Evolutionary conservation across 2,329 filamentous ascomycete species (phyloP), one percentile per base, ranked within the genome.

Genomic region (Phialophora verrucosa): DNA sequence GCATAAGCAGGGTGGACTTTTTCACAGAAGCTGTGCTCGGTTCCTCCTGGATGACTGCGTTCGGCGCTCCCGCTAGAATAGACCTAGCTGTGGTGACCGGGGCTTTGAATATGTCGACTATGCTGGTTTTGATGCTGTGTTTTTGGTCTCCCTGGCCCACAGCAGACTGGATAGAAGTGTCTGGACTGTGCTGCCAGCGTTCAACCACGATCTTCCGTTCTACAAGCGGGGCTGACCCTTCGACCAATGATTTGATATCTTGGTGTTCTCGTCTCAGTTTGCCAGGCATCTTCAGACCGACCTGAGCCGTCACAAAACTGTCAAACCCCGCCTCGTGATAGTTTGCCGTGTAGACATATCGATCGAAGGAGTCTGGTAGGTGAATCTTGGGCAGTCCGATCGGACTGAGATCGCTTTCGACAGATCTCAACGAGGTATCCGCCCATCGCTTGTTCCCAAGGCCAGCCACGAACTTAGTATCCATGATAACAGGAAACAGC

Each of bases 391-490:
- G 80, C 73, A 6, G 71, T 78, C 58, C 75, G 75, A 75, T 64
- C 2, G 47, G 27, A 66, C 27, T 74, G 65, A 85, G 71, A 47
- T 80, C 77, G 38, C 78, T 73, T 10, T 83, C 82, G 62, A 86
- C 82, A 49, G 84, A 78, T 69, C 84, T 79, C 1, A 86, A 76
- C 1, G 81, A 81, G 0, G 82, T 83, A 4, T 71, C 70, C 35
- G 70, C 77, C 65, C 69, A 69, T 14, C 63, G 54, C 54, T 69
- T 70, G 51, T 57, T 70, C 42, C 64, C 66, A 29, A 72, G 66
- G 0, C 86, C 88, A 4, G 85, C 85, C 71, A 89, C 79, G 70
- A 87, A 89, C 72, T 89, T 89, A 0, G 87, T 89, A 69, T 89
- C 87, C 20, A 89, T 78, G 17, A 89, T 78, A 4, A 81, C 71